phyloP scores from a whole-genome alignment of 31 red algal species.

The Odonthalia washingtoniensis region DNA sequence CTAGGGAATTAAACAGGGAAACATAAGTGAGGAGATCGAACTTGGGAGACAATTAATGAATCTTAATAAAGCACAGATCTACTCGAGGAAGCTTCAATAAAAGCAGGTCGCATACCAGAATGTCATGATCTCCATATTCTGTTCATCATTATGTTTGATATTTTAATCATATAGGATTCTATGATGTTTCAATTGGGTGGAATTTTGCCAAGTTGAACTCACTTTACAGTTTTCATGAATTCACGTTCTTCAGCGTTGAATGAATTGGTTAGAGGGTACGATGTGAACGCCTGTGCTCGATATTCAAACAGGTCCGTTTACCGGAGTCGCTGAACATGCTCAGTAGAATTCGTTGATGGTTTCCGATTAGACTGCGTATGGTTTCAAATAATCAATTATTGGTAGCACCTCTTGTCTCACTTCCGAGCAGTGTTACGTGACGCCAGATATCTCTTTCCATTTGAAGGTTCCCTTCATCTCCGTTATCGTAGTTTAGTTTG shows the following conservation, averaged over 20 bases:
- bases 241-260: conserved; percentile 26
- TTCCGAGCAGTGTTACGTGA: not conserved
- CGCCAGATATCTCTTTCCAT: not conserved
- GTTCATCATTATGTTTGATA: too few species aligned
- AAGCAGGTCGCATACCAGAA: too few species aligned
- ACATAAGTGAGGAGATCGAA: too few species aligned
- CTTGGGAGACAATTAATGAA: too few species aligned
- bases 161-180: too few species aligned
- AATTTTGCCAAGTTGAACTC: not conserved
- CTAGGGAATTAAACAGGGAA: too few species aligned
- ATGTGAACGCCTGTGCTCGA: conserved; percentile 30
- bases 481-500: too few species aligned
- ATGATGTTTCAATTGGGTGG: conserved; percentile 18
- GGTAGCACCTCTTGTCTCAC: not conserved
- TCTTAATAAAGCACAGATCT: too few species aligned
- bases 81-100: too few species aligned
- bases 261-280: not conserved
- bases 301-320: not conserved
- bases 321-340: not conserved
- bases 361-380: not conserved
- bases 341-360: not conserved
- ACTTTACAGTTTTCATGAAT: conserved; percentile 26
- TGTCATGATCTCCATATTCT: too few species aligned
- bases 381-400: not conserved
- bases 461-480: not conserved